Percentiles rank a stretch among this genome's conserved stretches.
Evolutionary conservation across 495 filamentous ascomycete genomes (phyloP).

Genomic region (Penicillium turbatum): DNA sequence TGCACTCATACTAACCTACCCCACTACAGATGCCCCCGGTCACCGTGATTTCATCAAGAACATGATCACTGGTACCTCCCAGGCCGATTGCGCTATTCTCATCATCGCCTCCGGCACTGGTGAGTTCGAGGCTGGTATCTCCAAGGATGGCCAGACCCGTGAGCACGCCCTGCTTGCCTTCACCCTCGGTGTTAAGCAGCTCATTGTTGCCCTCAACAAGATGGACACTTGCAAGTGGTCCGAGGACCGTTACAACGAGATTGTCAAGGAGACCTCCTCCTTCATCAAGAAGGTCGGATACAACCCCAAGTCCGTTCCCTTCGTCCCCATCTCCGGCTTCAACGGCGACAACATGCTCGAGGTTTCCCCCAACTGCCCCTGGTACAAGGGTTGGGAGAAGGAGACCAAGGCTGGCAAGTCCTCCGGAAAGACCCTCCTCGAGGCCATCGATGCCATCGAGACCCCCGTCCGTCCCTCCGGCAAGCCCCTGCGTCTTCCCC

Average conservation of each 20-base stretch:
- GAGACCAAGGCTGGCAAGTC: constrained; percentile 90
- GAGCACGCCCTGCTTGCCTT: constrained; percentile 99
- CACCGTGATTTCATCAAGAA: constrained; percentile 99
- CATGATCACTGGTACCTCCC: constrained; percentile 99
- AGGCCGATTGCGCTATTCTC: constrained; percentile 99
- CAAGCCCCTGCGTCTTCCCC: constrained; percentile 98
- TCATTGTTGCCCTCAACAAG: constrained; percentile 99
- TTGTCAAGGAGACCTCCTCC: constrained; percentile 99
- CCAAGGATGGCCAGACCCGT: constrained; percentile 99
- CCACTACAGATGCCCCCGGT: constrained; percentile 79
- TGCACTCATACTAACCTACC: constrained; percentile 16
- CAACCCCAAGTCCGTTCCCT: constrained; percentile 97
- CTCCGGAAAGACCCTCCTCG: constrained; percentile 95
- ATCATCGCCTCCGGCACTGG: constrained; percentile 99
- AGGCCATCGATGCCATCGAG: constrained; percentile 98
- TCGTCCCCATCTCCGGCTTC: constrained; percentile 99
- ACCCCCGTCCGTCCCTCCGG: constrained; percentile 74
- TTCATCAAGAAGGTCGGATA: constrained; percentile 99
- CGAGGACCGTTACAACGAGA: constrained; percentile 94
- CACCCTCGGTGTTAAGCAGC: constrained; percentile 99
- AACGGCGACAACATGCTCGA: constrained; percentile 99
- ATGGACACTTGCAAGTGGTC: constrained; percentile 99
- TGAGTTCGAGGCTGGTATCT: constrained; percentile 99
- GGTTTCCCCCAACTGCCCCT: constrained; percentile 86
- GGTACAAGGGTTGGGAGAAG: constrained; percentile 99